Evolutionary conservation across 2,329 filamentous ascomycete genomes (phyloP), one percentile per base, ranked within the genome.

Genomic region (Ceratocystis papillata): DNA sequence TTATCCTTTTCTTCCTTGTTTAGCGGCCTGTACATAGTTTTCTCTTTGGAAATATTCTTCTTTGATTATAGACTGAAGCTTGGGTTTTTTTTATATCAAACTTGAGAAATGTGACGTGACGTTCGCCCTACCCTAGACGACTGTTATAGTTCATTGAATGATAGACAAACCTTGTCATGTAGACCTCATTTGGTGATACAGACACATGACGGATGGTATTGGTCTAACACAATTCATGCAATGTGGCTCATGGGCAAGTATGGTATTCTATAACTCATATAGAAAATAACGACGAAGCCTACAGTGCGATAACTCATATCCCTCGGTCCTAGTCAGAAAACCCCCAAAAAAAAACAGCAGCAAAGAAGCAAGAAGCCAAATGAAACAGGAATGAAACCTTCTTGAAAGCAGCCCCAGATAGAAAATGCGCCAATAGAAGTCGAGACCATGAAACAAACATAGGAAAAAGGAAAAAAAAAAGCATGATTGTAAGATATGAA

Each of bases 11-110:
- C 20, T n/a, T 6, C 50, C 12, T 59, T 59, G 55, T 20, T 59
- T 20, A 59, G 55, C 55, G 55, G 30, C 28, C 30, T 59, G 55
- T 59, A 59, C 17, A 59, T 59, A 37, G 55, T 20, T 33, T 20
- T 12, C 17, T 25, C 17, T 59, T 33, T 59, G 8, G 48, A 53
- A 12, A 25, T 50, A 15, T 59, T 37, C n/a, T 59, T 37, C 30
- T 59, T 37, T 59, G 55, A 59, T 59, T 8, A 59, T 59, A 59
- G 55, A 59, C 55, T n/a, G 28, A 41, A 37, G 55, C 55, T 37
- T 59, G 55, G n/a, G 20, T n/a, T 1, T 20, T 7, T 10, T 59
- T 6, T 8, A 48, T 5, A 22, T n/a, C 2, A 3, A 48, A 20
- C 22, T 7, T 10, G 8, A 10, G n/a, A 20, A 20, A 48, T 8